These are phyloP conservation scores for Fragilaria radians DNA, from an alignment of 108 stramenopile genomes.

Conservation along the genomic window DNA sequence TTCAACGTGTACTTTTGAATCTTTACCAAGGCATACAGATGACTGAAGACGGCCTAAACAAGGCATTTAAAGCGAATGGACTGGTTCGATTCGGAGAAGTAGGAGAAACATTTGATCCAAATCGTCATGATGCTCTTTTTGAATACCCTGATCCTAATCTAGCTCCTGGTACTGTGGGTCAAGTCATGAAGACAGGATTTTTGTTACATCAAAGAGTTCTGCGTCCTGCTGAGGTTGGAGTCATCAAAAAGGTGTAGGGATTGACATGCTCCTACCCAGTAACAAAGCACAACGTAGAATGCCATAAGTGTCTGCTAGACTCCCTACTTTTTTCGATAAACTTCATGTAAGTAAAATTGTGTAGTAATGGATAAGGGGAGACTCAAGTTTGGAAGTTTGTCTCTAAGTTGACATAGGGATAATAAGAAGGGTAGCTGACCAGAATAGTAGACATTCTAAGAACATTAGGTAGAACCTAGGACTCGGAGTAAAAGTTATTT, in stretches of 20 bases:
- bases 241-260: conserved; percentile 62
- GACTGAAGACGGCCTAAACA: conserved; percentile 81
- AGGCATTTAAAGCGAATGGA: conserved; percentile 83
- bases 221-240: conserved; percentile 94
- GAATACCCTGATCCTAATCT: conserved; percentile 70
- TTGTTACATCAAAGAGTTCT: conserved; percentile 90
- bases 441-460: no score
- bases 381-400: no score
- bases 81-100: conserved; percentile 74
- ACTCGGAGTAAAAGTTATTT: no score
- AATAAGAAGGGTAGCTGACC: no score
- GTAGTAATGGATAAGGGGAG: no score
- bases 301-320: no score
- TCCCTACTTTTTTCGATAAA: no score
- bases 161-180: conserved; percentile 77
- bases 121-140: conserved; percentile 93
- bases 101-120: conserved; percentile 94
- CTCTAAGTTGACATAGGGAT: no score
- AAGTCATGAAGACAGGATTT: conserved; percentile 94
- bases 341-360: no score
- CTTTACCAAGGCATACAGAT: conserved; percentile 88
- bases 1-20: conserved; percentile 35
- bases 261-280: background rate
- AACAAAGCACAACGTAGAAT: no score
- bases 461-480: no score